Evolutionary conservation across 2,329 filamentous ascomycete species (phyloP).

Genomic region (Xylariaceae sp.): DNA sequence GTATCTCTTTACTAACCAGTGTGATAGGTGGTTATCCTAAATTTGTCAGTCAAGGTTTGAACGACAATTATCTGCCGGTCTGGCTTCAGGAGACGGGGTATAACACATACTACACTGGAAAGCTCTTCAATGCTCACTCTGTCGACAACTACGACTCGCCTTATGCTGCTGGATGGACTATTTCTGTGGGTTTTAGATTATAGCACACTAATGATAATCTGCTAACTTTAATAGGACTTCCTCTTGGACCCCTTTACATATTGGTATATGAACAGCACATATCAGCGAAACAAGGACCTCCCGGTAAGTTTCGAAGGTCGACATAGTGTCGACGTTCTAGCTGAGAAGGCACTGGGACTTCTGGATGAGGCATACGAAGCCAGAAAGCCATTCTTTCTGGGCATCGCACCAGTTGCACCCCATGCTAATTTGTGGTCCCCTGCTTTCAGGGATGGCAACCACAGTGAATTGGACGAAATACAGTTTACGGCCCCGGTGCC

Average conservation of each 20-base stretch:
- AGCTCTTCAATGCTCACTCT: constrained; percentile 68
- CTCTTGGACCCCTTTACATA: constrained; percentile 66
- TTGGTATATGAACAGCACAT: constrained; percentile 63
- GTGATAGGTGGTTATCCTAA: constrained; percentile 62
- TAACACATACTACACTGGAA: constrained; percentile 73
- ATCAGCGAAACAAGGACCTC: constrained; percentile 56
- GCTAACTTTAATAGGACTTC: constrained; percentile 41
- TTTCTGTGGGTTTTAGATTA: constrained; percentile 40
- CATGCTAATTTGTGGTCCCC: constrained; percentile 48
- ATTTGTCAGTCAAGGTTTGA: constrained; percentile 65
- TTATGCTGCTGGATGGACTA: constrained; percentile 60
- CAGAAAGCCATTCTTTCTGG: constrained; percentile 61
- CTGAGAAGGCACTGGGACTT: constrained; percentile 54
- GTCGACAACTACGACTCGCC: constrained; percentile 63
- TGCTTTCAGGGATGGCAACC: constrained; percentile 28
- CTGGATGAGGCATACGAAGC: constrained; percentile 55
- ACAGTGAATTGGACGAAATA: constrained; percentile 33
- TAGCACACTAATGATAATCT: neutral
- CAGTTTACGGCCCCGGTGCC: constrained; percentile 56
- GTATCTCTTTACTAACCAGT: constrained; percentile 5
- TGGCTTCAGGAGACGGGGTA: constrained; percentile 73
- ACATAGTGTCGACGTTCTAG: constrained; percentile 58
- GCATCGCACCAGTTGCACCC: constrained; percentile 61
- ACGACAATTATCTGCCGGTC: constrained; percentile 68
- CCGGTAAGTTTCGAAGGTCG: constrained; percentile 58